These are phyloP conservation scores for Acephala macrosclerotiorum DNA, from an alignment of 2,329 filamentous ascomycete genomes.

Conservation along the genomic window DNA sequence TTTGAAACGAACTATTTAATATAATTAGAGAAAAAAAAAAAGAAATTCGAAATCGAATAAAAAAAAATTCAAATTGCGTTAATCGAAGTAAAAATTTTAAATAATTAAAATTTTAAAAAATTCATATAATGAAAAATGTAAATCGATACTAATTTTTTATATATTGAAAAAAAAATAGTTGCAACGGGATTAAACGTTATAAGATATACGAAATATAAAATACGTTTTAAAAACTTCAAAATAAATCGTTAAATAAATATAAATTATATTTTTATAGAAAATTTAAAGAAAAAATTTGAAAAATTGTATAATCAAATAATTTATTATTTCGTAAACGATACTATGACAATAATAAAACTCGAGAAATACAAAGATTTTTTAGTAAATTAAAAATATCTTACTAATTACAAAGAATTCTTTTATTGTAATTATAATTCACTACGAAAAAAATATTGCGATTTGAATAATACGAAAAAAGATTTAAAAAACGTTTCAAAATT, in stretches of 20 bases:
- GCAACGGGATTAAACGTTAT: slow-evolving; percentile 31
- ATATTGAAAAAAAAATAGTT: slow-evolving; percentile 33
- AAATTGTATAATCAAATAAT: slow-evolving; percentile 30
- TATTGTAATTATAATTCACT: slow-evolving; percentile 28
- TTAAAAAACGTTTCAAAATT: slow-evolving; percentile 26
- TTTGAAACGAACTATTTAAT: slow-evolving; percentile 33
- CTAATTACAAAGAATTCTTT: slow-evolving; percentile 30
- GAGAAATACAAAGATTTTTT: slow-evolving; percentile 32
- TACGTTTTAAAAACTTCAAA: slow-evolving; percentile 33
- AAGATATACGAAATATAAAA: slow-evolving; percentile 31
- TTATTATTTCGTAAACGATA: slow-evolving; percentile 34
- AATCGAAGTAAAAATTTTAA: slow-evolving; percentile 28
- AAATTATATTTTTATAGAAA: slow-evolving; percentile 30
- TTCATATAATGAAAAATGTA: slow-evolving; percentile 29
- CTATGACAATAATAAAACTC: slow-evolving; percentile 30
- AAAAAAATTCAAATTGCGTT: slow-evolving; percentile 31
- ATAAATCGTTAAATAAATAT: slow-evolving; percentile 27
- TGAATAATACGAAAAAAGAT: slow-evolving; percentile 30
- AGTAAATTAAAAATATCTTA: slow-evolving; percentile 32
- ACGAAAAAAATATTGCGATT: slow-evolving; percentile 28
- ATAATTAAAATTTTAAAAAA: slow-evolving; percentile 31
- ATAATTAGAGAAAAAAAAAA: slow-evolving; percentile 33
- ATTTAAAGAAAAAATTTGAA: slow-evolving; percentile 29
- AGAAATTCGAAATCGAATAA: slow-evolving; percentile 31
- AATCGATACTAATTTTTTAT: slow-evolving; percentile 31